These are phyloP conservation scores for Ochromonadaceae sp. DNA, from an alignment of 352 stramenopile species.

Conservation along the genomic window DNA sequence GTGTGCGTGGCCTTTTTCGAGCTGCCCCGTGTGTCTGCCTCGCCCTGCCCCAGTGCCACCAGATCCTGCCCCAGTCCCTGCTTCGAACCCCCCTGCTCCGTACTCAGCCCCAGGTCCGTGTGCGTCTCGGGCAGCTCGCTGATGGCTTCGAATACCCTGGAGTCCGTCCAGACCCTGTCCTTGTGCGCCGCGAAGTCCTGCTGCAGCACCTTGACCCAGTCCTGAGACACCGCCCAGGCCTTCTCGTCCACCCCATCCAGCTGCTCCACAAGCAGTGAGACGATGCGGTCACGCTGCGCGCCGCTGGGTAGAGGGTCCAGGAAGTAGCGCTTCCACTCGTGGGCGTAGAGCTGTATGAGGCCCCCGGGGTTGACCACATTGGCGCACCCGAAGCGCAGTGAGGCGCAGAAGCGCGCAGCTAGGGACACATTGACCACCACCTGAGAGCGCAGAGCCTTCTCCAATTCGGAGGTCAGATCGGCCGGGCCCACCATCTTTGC, in stretches of 20 bases:
- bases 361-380: neutral
- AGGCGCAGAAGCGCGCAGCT: neutral
- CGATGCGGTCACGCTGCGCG: neutral
- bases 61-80: no score
- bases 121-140: no score
- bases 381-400: neutral
- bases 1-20: neutral
- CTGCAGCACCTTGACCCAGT: neutral
- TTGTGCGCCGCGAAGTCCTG: neutral
- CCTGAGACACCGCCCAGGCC: neutral
- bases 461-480: conserved; percentile 6
- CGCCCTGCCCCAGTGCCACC: no score
- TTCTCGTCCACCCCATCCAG: conserved; percentile 14
- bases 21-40: neutral
- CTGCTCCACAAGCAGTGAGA: neutral
- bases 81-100: no score
- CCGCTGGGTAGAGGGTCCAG: conserved; percentile 6
- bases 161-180: neutral
- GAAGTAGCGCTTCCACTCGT: conserved; percentile 11
- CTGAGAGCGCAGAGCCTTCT: neutral
- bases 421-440: neutral
- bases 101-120: no score
- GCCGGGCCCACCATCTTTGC: neutral
- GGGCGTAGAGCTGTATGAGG: conserved; percentile 2
- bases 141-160: no score